Percentiles rank a stretch among this genome's conserved stretches.
These are phyloP conservation scores for Glaciozyma antarctica DNA, from an alignment of 768 basidiomycete genomes.

Conservation along the genomic window DNA sequence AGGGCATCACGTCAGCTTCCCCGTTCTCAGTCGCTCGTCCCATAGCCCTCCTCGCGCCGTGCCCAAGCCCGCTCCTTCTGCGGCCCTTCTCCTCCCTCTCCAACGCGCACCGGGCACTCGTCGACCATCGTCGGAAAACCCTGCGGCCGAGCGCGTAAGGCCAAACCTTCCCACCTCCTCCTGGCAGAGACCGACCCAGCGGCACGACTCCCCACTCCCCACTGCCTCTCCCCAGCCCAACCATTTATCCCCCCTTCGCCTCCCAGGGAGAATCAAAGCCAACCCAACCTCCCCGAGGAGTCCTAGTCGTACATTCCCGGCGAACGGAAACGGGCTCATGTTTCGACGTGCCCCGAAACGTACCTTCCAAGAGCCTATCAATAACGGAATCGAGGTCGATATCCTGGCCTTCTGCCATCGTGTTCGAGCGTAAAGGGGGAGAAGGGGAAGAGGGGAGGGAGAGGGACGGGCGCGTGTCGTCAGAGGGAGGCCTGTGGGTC, in stretches of 20 bases:
- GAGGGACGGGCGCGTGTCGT: too few species aligned
- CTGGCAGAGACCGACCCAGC: not conserved
- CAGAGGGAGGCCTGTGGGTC: too few species aligned
- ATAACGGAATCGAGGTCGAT: slow-evolving; percentile 99
- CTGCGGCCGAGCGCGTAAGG: not conserved
- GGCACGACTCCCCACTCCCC: slow-evolving; percentile 7
- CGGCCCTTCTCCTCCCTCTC: not conserved
- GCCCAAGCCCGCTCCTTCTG: not conserved
- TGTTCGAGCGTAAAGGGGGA: not conserved
- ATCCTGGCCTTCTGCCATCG: slow-evolving; percentile 48
- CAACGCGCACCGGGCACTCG: too few species aligned
- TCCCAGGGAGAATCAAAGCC: too few species aligned
- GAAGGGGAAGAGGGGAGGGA: too few species aligned
- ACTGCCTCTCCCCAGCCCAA: slow-evolving; percentile 24
- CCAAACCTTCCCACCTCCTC: too few species aligned
- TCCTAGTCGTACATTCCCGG: not conserved
- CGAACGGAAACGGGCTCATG: not conserved
- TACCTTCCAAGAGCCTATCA: slow-evolving; percentile 94
- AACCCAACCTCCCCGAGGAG: not conserved
- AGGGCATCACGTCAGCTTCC: not conserved
- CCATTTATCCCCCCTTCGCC: too few species aligned
- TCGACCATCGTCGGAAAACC: not conserved
- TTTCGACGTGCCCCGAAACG: not conserved
- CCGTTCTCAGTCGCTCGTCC: not conserved
- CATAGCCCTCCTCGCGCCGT: not conserved